Base-by-base conservation (phyloP, 2,329 filamentous ascomycete species). In the Thielaviopsis populi region DNA sequence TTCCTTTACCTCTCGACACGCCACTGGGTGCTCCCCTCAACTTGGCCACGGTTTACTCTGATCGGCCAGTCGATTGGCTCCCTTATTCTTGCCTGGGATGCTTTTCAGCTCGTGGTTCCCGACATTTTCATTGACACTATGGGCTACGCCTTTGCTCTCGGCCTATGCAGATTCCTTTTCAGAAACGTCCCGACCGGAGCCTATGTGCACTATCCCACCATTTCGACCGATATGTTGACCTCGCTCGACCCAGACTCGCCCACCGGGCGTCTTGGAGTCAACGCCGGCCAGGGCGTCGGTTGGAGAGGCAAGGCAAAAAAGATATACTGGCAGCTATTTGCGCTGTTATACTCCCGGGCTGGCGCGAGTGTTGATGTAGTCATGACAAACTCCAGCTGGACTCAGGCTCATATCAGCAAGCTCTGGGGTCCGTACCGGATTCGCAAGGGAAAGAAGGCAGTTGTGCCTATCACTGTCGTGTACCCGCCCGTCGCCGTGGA, bases 361-460 rank as follows among this genome's bases (percentile, higher is more conserved):
- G 94, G 94, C 24, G 83, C 87, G 24, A 85, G 87, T 17, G 83
- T 96, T 54, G 91, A 99, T 71, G 83, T 96, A 0, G 92, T 97
- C 68, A 96, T 97, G 89, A 96, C 94, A 65, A 99, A 99, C 74
- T 96, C 90, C 4, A 89, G 83, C 65, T 99, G 94, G 94, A 99
- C 94, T 0, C 87, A 94, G 68, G 80, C 76, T 1, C 91, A 97
- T 71, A 87, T 97, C 68, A 81, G 84, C 67, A 80, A 82, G 7
- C 79, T 97, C 7, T 97, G 92, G 92, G 86, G 85, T 0, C 80
- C 78, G 62, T 77, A 76, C 70, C 78, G 79, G 69, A 74, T 70
- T 56, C 71, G 74, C 50, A 6, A 19, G 10, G 40, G 40, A 30
- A 77, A 77, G 67, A 75, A 75, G 66, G 70, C 71, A 63, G 72